Base-by-base conservation (phyloP, 148 eudicot species). In the Rhododendron mucronatum region DNA sequence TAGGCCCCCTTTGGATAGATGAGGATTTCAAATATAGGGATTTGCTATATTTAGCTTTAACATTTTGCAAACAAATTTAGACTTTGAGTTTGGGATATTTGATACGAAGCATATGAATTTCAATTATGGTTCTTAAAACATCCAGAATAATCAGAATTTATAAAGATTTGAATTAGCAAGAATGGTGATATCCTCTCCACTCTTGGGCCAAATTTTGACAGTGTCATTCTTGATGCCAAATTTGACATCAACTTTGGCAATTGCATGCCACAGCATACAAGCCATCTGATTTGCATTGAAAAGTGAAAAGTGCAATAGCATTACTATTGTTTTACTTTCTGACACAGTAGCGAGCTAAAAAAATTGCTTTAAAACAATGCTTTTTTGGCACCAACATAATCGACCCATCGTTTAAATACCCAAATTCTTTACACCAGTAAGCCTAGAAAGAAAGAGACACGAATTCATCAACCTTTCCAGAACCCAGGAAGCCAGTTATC, bases 401-500 rank as follows among this genome's bases (percentile, higher is more conserved):
- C 23, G 4, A 18, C 20, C 61, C 69, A 21, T 63, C 9, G 23
- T 63, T 63, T 13, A 63, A 23, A 21, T 61, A 4, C 23, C 11
- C 26, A 63, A 23, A 7, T n/a, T 65, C 18, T 30, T 69, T 3
- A 6, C 9, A 28, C 37, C 44, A 61, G n/a, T 1, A 39, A 16
- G 35, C 28, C 71, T 15, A 20, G 18, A 39, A 21, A 21, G 6
- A 53, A 13, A 26, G 7, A 0, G 1, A 16, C 16, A 26, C 1
- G 33, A 57, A 12, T 7, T 74, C 15, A 14, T 0, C 28, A 23
- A 96, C 99, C 98, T 97, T 97, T 79, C 99, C 99, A 53, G 99
- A 97, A 28, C 99, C 99, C 84, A 97, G 83, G 85, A 97, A 97
- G 0, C 99, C 99, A 55, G 99, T 97, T 5, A 97, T 97, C 48